These are phyloP conservation scores for Moelleriella libera DNA, from an alignment of 2,329 filamentous ascomycete genomes.

Conservation along the genomic window DNA sequence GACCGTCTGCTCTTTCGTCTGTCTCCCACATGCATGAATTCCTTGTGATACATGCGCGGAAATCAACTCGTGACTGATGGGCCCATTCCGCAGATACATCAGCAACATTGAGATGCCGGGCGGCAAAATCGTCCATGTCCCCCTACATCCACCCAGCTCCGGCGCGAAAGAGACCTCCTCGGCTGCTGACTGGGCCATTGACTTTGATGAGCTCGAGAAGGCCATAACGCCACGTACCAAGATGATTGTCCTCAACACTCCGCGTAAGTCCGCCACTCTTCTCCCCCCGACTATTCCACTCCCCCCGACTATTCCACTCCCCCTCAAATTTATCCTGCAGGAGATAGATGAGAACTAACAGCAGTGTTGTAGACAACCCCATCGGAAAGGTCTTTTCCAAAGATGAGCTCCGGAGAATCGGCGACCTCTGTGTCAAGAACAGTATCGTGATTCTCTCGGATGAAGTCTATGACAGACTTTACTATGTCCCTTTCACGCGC, in stretches of 20 bases:
- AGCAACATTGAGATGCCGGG: conserved; percentile 98
- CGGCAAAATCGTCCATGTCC: conserved; percentile 87
- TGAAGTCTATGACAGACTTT: conserved; percentile 89
- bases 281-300: neutral
- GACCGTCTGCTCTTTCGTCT: too few relatives aligned
- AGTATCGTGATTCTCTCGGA: conserved; percentile 88
- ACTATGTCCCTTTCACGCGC: conserved; percentile 88
- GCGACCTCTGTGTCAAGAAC: conserved; percentile 79
- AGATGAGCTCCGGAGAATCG: conserved; percentile 72
- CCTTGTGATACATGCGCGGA: too few relatives aligned
- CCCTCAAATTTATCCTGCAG: neutral
- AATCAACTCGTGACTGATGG: neutral
- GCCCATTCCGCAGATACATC: conserved; percentile 40
- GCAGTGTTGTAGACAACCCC: conserved; percentile 57
- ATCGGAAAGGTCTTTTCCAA: conserved; percentile 90
- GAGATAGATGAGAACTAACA: neutral
- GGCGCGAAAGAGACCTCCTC: conserved; percentile 70
- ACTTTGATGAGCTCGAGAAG: conserved; percentile 68
- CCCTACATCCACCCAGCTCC: conserved; percentile 75
- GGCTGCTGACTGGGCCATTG: conserved; percentile 75
- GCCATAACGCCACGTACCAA: conserved; percentile 79
- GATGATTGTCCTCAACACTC: conserved; percentile 87
- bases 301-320: neutral
- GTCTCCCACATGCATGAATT: too few relatives aligned
- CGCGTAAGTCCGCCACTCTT: conserved; percentile 25